Evolutionary conservation across 148 eudicot genomes (phyloP).

Genomic region (Cornus florida): DNA sequence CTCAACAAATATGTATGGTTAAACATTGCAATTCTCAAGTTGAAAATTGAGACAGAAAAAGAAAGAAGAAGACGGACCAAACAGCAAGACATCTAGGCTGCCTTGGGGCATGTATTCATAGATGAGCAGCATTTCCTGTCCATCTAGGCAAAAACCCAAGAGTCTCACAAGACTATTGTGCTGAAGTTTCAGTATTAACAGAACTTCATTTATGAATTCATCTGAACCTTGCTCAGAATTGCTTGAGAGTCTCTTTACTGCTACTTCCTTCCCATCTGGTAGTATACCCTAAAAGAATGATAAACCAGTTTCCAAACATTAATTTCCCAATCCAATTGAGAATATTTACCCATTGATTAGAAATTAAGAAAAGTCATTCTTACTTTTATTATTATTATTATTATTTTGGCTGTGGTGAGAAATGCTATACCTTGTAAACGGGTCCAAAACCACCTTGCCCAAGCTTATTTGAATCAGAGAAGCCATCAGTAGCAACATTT

Average conservation of each 20-base stretch:
- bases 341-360: not conserved
- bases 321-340: not conserved
- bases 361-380: too few relatives aligned
- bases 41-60: not conserved
- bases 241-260: constrained; percentile 43
- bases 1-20: too few relatives aligned
- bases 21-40: too few relatives aligned
- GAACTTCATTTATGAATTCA: constrained; percentile 42
- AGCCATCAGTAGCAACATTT: constrained; percentile 27
- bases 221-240: constrained; percentile 42
- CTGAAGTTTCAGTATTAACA: constrained; percentile 36
- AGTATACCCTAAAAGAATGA: constrained; percentile 30
- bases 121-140: constrained; percentile 33
- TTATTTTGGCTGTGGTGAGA: not conserved
- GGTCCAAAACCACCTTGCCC: constrained; percentile 57
- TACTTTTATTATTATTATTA: too few relatives aligned
- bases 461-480: constrained; percentile 37
- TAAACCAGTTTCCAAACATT: not conserved
- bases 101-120: constrained; percentile 38
- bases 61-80: constrained; percentile 19
- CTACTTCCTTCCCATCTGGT: constrained; percentile 32
- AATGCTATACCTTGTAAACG: constrained; percentile 36
- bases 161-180: constrained; percentile 49
- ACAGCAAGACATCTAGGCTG: constrained; percentile 34
- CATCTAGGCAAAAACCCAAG: constrained; percentile 37